Evolutionary conservation across 1,284 basidiomycete species (phyloP).

Genomic region (Anthracocystis setariae): DNA sequence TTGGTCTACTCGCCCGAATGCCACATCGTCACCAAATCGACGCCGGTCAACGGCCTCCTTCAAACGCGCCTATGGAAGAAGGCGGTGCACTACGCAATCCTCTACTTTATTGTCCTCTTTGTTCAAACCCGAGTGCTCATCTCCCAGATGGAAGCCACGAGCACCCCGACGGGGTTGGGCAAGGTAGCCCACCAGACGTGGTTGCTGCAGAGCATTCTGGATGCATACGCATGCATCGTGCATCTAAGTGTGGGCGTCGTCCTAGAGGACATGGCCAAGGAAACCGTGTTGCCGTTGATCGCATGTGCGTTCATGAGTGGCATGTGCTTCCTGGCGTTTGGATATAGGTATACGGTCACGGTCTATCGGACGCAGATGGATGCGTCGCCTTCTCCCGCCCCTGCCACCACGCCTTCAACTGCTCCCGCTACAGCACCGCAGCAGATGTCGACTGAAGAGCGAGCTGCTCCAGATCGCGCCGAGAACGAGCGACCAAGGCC

Average conservation of each 20-base stretch:
- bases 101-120: slow-evolving; percentile 54
- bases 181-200: slow-evolving; percentile 59
- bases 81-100: slow-evolving; percentile 53
- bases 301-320: slow-evolving; percentile 42
- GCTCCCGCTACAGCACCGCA: background rate
- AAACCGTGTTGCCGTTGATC: slow-evolving; percentile 31
- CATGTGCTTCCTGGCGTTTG: slow-evolving; percentile 48
- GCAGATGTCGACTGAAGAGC: background rate
- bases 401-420: slow-evolving; percentile 8
- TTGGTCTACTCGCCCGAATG: slow-evolving; percentile 64
- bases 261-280: slow-evolving; percentile 29
- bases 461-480: background rate
- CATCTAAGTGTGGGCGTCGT: slow-evolving; percentile 40
- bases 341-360: slow-evolving; percentile 32
- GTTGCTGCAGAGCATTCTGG: slow-evolving; percentile 58
- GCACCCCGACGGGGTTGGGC: slow-evolving; percentile 53
- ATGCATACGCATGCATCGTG: slow-evolving; percentile 52
- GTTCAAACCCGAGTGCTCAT: slow-evolving; percentile 59
- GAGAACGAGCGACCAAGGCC: background rate
- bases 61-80: slow-evolving; percentile 57
- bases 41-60: slow-evolving; percentile 27
- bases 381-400: slow-evolving; percentile 6
- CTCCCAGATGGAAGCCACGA: slow-evolving; percentile 64
- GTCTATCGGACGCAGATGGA: slow-evolving; percentile 45
- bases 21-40: slow-evolving; percentile 49